phyloP scores from a whole-genome alignment of 768 basidiomycete species.

The Lanmaoa pseudosensibilis region DNA sequence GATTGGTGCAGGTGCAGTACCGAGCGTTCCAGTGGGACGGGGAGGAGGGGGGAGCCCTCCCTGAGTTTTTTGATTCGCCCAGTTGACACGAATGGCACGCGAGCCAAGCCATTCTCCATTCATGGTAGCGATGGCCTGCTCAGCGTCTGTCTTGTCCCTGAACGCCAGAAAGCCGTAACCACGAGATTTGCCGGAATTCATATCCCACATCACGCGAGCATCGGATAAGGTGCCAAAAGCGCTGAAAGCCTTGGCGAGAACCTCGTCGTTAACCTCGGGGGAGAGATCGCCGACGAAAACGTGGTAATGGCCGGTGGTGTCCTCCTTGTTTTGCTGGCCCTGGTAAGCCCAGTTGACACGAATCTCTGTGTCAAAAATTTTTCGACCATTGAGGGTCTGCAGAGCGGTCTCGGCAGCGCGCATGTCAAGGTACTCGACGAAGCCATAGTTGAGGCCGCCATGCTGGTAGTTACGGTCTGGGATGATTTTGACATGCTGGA shows the following conservation, averaged over 20 bases:
- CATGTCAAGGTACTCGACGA: slow-evolving; percentile 99
- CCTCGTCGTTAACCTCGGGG: slow-evolving; percentile 97
- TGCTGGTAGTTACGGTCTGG: slow-evolving; percentile 99
- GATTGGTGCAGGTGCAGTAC: slow-evolving; percentile 81
- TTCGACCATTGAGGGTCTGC: slow-evolving; percentile 96
- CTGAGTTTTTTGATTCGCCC: slow-evolving; percentile 99
- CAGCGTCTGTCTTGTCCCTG: slow-evolving; percentile 98
- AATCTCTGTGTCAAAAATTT: slow-evolving; percentile 99
- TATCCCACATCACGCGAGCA: slow-evolving; percentile 99
- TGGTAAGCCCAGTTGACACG: slow-evolving; percentile 99
- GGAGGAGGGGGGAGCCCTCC: slow-evolving; percentile 41
- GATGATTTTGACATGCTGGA: slow-evolving; percentile 99
- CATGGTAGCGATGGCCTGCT: slow-evolving; percentile 99
- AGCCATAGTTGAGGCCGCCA: slow-evolving; percentile 98
- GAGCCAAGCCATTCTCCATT: slow-evolving; percentile 99
- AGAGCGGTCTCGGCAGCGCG: slow-evolving; percentile 98
- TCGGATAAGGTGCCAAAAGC: slow-evolving; percentile 97
- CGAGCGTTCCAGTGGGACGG: slow-evolving; percentile 46
- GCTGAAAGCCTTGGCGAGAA: slow-evolving; percentile 93
- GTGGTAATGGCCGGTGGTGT: slow-evolving; percentile 95
- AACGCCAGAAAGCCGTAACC: slow-evolving; percentile 99
- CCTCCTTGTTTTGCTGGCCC: slow-evolving; percentile 97
- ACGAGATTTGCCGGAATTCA: slow-evolving; percentile 98
- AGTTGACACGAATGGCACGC: slow-evolving; percentile 98
- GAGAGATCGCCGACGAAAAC: slow-evolving; percentile 99